phyloP scores from a whole-genome alignment of 2,329 filamentous ascomycete genomes.

The Endocalyx cinctus region DNA sequence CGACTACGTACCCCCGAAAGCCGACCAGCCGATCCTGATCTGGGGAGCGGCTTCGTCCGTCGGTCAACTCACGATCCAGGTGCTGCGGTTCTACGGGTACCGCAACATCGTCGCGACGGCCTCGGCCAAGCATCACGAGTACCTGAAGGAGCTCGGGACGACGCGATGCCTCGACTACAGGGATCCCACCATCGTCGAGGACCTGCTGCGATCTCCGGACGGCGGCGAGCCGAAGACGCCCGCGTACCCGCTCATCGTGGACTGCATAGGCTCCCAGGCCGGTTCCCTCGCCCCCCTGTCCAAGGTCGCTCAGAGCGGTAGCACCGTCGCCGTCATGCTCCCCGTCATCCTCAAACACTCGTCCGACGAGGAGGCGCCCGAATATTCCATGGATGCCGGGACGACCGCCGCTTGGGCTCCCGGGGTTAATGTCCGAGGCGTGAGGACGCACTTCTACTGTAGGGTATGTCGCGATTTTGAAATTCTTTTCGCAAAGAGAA shows the following conservation, averaged over 20 bases:
- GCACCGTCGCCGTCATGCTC: constrained; percentile 53
- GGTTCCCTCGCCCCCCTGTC: constrained; percentile 45
- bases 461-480: constrained; percentile 30
- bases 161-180: constrained; percentile 44
- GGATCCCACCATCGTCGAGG: constrained; percentile 29
- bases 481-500: not conserved
- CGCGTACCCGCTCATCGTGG: constrained; percentile 42
- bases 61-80: constrained; percentile 44
- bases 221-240: constrained; percentile 15
- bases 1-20: constrained; percentile 30
- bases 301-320: constrained; percentile 43
- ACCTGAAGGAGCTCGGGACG: constrained; percentile 40
- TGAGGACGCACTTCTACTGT: constrained; percentile 51
- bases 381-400: constrained; percentile 50
- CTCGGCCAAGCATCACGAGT: constrained; percentile 39
- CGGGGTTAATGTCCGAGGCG: constrained; percentile 48
- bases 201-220: constrained; percentile 22
- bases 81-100: constrained; percentile 50
- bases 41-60: constrained; percentile 52
- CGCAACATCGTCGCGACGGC: constrained; percentile 44
- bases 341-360: constrained; percentile 55
- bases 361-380: constrained; percentile 39
- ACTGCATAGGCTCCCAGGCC: constrained; percentile 50
- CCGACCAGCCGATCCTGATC: constrained; percentile 38
- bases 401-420: constrained; percentile 42